A percentile compares a stretch with the other conserved stretches of the same genome.
phyloP scores from a whole-genome alignment of 2,329 filamentous ascomycete genomes.

The Talaromyces piceae region DNA sequence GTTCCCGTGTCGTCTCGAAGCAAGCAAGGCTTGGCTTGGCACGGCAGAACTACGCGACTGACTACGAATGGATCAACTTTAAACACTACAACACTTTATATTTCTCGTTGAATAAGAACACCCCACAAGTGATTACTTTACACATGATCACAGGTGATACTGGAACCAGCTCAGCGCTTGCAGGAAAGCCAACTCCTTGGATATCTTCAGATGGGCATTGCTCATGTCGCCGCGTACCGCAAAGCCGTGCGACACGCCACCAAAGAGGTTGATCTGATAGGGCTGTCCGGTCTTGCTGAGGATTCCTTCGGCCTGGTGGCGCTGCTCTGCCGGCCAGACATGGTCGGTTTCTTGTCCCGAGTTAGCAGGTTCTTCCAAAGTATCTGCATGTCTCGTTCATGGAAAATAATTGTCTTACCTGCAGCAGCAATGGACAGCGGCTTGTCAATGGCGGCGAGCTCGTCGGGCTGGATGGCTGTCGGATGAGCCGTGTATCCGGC shows the following conservation, averaged over 20 bases:
- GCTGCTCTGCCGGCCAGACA: conserved; percentile 58
- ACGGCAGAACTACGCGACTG: too few species aligned
- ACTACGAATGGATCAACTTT: too few species aligned
- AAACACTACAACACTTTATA: too few species aligned
- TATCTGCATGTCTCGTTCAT: too few species aligned
- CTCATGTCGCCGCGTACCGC: conserved; percentile 58
- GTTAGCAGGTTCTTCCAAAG: too few species aligned
- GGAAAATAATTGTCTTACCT: too few species aligned
- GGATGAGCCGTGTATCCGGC: conserved; percentile 71
- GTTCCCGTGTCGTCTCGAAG: too few species aligned
- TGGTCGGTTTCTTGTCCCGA: conserved; percentile 60
- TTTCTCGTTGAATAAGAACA: too few species aligned
- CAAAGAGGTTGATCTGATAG: conserved; percentile 73
- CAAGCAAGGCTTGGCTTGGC: too few species aligned
- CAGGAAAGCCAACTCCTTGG: conserved; percentile 73
- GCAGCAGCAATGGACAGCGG: conserved; percentile 60
- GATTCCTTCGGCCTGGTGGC: conserved; percentile 59
- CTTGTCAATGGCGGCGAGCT: conserved; percentile 58
- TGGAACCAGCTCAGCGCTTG: conserved; percentile 76
- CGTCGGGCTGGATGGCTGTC: conserved; percentile 61
- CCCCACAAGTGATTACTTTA: too few species aligned
- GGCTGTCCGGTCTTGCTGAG: conserved; percentile 50
- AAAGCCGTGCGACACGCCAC: conserved; percentile 67
- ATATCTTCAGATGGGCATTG: conserved; percentile 54
- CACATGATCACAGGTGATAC: conserved; percentile 41